Conservation (phyloP, 2,329 filamentous ascomycete genomes). For the Xylaria sp. region DNA sequence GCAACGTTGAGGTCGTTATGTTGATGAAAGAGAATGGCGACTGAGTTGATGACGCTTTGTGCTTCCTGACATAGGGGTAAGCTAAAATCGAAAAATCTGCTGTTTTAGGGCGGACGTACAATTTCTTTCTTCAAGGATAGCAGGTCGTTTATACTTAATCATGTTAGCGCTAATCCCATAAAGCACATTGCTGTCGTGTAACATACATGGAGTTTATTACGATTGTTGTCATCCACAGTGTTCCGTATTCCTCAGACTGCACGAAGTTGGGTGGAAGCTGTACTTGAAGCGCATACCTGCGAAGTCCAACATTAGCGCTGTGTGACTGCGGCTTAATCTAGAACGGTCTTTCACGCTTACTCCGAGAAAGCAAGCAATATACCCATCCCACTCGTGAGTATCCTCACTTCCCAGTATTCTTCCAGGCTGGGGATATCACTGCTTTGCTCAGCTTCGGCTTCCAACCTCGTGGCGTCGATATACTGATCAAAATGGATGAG, state of each 20-base stretch:
- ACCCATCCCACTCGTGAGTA: constrained; percentile 45
- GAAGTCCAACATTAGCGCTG: constrained; percentile 1
- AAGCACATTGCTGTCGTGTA: neutral
- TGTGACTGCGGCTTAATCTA: neutral
- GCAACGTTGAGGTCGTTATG: constrained; percentile 41
- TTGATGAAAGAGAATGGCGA: constrained; percentile 45
- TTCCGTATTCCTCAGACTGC: constrained; percentile 40
- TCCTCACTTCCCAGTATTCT: constrained; percentile 45
- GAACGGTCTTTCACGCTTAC: constrained; percentile 29
- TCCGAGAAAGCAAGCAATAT: constrained; percentile 42
- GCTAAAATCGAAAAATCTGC: neutral
- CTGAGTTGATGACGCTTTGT: constrained; percentile 44
- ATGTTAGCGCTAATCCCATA: constrained; percentile 16
- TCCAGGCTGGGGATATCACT: constrained; percentile 38
- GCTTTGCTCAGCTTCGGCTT: constrained; percentile 40
- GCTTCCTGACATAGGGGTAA: constrained; percentile 34
- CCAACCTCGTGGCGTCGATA: constrained; percentile 43
- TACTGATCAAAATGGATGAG: constrained; percentile 42
- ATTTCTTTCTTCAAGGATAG: constrained; percentile 46
- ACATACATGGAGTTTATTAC: constrained; percentile 46
- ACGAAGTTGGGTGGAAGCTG: constrained; percentile 39
- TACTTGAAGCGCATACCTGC: constrained; percentile 39
- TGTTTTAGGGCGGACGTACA: too few species aligned
- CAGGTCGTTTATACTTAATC: constrained; percentile 43
- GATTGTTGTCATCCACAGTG: constrained; percentile 41